phyloP scores from a whole-genome alignment of 2,329 filamentous ascomycete species.

The Fusarium phyllophilum region DNA sequence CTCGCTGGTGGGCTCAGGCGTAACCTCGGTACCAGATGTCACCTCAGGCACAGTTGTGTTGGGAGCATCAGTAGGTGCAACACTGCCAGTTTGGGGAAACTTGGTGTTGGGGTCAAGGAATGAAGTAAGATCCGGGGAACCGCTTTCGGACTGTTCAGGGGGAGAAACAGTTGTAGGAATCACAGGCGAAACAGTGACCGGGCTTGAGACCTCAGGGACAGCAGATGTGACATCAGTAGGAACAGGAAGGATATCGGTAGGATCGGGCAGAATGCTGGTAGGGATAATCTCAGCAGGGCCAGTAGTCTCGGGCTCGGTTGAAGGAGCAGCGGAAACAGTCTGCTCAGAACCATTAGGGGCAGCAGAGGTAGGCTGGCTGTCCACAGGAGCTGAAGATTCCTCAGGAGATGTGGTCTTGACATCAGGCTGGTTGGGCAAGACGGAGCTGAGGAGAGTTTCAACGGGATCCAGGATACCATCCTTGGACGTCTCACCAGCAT shows the following conservation, averaged over 20 bases:
- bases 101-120: constrained; percentile 27
- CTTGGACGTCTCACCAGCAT: constrained; percentile 17
- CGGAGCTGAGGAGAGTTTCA: constrained; percentile 30
- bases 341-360: constrained; percentile 12
- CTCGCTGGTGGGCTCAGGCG: constrained; percentile 23
- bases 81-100: constrained; percentile 5
- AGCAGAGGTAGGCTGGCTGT: constrained; percentile 15
- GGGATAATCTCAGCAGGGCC: constrained; percentile 9
- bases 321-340: constrained; percentile 21
- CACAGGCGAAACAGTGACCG: constrained; percentile 20
- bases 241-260: constrained; percentile 13
- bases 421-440: constrained; percentile 24
- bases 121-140: constrained; percentile 17
- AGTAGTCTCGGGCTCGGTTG: constrained; percentile 29
- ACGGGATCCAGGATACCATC: constrained; percentile 40
- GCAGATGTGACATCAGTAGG: constrained; percentile 15
- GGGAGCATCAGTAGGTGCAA: constrained; percentile 16
- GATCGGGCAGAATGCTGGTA: constrained; percentile 21
- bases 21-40: constrained; percentile 9
- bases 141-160: constrained; percentile 6
- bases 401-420: constrained; percentile 17
- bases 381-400: constrained; percentile 10
- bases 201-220: constrained; percentile 19
- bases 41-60: constrained; percentile 17
- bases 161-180: constrained; percentile 11